These are phyloP conservation scores for Xylariales sp. DNA, from an alignment of 2,329 filamentous ascomycete genomes.

Conservation along the genomic window DNA sequence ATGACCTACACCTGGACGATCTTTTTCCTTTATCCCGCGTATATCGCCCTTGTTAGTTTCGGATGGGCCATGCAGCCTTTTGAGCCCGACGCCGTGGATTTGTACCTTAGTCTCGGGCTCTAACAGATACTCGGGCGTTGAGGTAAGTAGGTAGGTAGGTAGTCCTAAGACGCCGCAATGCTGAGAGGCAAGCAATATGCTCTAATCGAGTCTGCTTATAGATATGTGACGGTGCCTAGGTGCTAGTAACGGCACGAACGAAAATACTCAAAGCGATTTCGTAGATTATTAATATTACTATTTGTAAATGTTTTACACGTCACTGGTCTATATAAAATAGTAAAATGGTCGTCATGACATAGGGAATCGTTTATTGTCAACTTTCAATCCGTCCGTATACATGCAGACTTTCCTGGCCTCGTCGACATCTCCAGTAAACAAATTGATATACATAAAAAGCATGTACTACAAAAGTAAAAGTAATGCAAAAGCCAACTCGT, in stretches of 20 bases:
- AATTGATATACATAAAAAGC: conserved; percentile 22
- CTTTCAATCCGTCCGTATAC: conserved; percentile 4
- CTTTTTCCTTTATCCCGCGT: background rate
- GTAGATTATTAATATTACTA: too few relatives aligned
- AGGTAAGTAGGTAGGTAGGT: background rate
- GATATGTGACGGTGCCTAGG: too few relatives aligned
- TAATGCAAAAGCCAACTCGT: conserved; percentile 27
- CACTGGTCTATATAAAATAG: too few relatives aligned
- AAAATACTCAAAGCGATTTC: too few relatives aligned
- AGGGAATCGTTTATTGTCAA: conserved; percentile 6
- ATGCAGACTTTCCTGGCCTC: background rate
- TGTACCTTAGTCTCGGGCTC: conserved; percentile 20
- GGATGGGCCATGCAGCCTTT: conserved; percentile 25
- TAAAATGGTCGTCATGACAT: background rate
- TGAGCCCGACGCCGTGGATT: conserved; percentile 13
- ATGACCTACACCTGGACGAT: background rate
- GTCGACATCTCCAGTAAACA: background rate
- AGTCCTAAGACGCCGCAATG: too few relatives aligned
- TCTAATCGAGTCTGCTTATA: too few relatives aligned
- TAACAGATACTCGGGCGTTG: background rate
- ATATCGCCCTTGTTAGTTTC: background rate
- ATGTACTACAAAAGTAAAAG: conserved; percentile 18
- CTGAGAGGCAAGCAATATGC: too few relatives aligned
- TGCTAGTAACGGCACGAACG: too few relatives aligned
- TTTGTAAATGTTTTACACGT: too few relatives aligned